Base-by-base conservation (phyloP, 2,329 filamentous ascomycete species). In the Nemania sp. region DNA sequence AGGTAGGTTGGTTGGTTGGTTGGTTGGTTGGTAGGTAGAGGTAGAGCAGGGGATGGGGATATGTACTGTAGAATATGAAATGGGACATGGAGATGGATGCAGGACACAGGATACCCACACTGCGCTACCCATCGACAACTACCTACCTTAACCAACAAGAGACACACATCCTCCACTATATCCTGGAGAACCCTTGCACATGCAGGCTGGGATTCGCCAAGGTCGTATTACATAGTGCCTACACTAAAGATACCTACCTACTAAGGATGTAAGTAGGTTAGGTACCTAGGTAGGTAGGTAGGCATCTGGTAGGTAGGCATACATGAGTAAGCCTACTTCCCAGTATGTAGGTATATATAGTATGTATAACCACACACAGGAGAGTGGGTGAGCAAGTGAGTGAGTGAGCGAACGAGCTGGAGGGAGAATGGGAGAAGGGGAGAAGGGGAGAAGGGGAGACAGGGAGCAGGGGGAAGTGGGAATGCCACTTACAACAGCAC, bases 121-220 rank as follows among this genome's bases (percentile, higher is more conserved):
- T 35, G 32, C 32, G 32, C 32, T 52, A 52, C 51, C 51, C 51
- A 54, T 32, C 26, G 20, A 45, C 13, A 43, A 35, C 32, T 11
- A 35, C 38, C 13, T 43, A 7, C 6, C 41, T n/a, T 45, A 45
- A 54, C 26, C 26, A 35, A 54, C 51, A 54, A 18, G 18, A 18
- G 18, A n/a, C 41, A 45, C 41, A 20, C 18, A 4, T 20, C 41
- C 41, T 45, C 26, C 51, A 49, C 47, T 35, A 67, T 62, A 64
- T 62, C 60, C 68, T 68, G 65, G 68, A 68, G 68, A 70, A 66
- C 62, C 65, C 68, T 62, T 62, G 68, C 63, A 53, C 65, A 57
- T 68, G 62, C 65, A 63, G 53, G 61, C 56, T 57, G 53, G 58
- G 61, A 47, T 65, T 55, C 35, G 61, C 55, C 41, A 45, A 45